Percentiles rank a stretch among this genome's conserved stretches.
These are phyloP conservation scores for Curvularia sp. DNA, from an alignment of 2,329 filamentous ascomycete genomes.

Conservation along the genomic window DNA sequence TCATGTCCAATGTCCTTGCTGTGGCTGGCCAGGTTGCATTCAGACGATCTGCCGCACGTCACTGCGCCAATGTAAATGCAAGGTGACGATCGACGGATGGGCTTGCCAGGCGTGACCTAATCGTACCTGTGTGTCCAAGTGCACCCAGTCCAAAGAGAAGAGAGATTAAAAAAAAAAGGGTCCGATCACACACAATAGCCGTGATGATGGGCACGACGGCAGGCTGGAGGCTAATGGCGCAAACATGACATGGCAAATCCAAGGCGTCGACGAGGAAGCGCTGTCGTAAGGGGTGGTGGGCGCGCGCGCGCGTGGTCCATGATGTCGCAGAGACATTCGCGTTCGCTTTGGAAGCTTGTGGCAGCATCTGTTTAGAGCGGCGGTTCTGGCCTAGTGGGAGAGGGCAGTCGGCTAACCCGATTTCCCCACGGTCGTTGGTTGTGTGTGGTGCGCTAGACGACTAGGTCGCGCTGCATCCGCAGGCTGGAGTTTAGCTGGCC, in stretches of 20 bases:
- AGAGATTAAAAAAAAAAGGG: slow-evolving; percentile 13
- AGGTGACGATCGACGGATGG: slow-evolving; percentile 24
- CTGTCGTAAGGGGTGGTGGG: slow-evolving; percentile 10
- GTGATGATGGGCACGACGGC: slow-evolving; percentile 17
- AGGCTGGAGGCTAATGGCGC: slow-evolving; percentile 9
- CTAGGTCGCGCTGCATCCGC: slow-evolving; percentile 44
- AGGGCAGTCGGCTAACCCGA: slow-evolving; percentile 39
- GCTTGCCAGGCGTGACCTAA: slow-evolving; percentile 20
- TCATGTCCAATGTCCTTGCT: too few relatives aligned
- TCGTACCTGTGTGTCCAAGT: slow-evolving; percentile 17
- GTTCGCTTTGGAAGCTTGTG: slow-evolving; percentile 29
- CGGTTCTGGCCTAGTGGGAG: slow-evolving; percentile 41
- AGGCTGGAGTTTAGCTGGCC: slow-evolving; percentile 42
- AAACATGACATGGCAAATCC: neutral
- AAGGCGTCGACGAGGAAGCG: neutral
- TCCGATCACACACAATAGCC: slow-evolving; percentile 13
- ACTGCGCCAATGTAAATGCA: slow-evolving; percentile 22
- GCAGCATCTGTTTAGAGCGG: slow-evolving; percentile 37
- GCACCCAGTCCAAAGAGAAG: neutral
- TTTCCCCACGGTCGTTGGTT: slow-evolving; percentile 45
- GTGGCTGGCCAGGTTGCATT: too few relatives aligned
- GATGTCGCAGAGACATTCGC: slow-evolving; percentile 27
- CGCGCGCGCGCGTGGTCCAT: neutral
- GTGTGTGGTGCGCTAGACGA: slow-evolving; percentile 42
- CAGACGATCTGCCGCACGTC: slow-evolving; percentile 25